Conservation (phyloP, 192 early-diverging fungal species). For the Glomus cerebriforme region DNA sequence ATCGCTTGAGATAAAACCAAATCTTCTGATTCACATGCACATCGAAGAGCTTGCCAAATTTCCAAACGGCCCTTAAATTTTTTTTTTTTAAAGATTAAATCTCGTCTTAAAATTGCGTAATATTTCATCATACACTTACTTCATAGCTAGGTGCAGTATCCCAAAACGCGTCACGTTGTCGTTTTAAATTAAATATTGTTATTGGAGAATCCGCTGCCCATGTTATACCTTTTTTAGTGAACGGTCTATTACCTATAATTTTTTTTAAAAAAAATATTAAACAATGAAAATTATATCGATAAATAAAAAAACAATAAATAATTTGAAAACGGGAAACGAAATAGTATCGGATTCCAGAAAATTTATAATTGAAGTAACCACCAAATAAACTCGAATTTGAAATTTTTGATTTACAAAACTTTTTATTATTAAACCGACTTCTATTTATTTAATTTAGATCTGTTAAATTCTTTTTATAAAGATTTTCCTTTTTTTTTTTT, state of each 20-base stretch:
- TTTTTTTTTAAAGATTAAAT: background rate
- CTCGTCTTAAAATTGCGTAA: background rate
- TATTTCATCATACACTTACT: constrained; percentile 39
- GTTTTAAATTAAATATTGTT: constrained; percentile 44
- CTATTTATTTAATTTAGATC: background rate
- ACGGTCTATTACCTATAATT: constrained; percentile 36
- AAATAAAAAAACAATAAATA: too few relatives aligned
- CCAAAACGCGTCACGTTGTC: constrained; percentile 69
- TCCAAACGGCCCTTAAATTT: constrained; percentile 58
- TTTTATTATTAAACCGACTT: too few relatives aligned
- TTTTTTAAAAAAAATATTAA: too few relatives aligned
- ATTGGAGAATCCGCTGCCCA: constrained; percentile 48
- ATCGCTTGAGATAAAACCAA: constrained; percentile 60
- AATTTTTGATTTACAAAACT: too few relatives aligned
- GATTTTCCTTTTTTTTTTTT: background rate
- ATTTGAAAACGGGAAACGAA: too few relatives aligned
- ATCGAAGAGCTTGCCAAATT: constrained; percentile 76
- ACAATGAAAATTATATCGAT: too few relatives aligned
- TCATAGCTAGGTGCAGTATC: constrained; percentile 73
- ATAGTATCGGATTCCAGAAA: background rate
- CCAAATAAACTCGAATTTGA: too few relatives aligned
- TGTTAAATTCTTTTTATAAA: background rate
- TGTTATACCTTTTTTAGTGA: constrained; percentile 36
- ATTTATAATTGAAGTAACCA: too few relatives aligned
- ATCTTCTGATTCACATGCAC: constrained; percentile 57